phyloP scores from a whole-genome alignment of 139 green algal species.

The Chlamydomonas sphaeroides region DNA sequence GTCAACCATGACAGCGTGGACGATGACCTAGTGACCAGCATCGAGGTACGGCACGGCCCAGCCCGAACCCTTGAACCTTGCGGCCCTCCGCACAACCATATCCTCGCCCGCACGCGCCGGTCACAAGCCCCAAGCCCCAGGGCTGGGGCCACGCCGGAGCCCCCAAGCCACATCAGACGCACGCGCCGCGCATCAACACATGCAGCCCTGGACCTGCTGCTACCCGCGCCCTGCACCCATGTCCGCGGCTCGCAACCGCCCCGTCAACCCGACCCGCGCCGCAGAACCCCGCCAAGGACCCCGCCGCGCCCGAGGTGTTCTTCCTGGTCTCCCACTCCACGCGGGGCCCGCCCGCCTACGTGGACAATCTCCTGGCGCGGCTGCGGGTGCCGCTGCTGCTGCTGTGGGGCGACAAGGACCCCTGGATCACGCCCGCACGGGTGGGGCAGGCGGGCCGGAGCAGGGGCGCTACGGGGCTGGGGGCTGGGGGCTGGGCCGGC shows the following conservation, averaged over 20 bases:
- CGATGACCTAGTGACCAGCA: constrained; percentile 49
- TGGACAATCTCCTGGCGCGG: constrained; percentile 57
- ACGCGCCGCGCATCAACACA: too few relatives aligned
- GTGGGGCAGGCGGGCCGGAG: constrained; percentile 28
- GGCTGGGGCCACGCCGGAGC: too few relatives aligned
- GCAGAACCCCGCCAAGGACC: constrained; percentile 69
- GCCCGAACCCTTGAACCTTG: too few relatives aligned
- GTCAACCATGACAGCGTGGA: background rate
- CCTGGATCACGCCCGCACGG: constrained; percentile 77
- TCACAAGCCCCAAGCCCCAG: too few relatives aligned
- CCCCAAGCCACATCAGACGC: too few relatives aligned
- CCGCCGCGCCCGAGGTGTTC: constrained; percentile 80
- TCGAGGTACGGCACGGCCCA: constrained; percentile 46
- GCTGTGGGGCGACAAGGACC: constrained; percentile 79
- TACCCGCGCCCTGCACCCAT: too few relatives aligned
- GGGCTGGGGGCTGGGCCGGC: too few relatives aligned
- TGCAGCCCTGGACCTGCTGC: too few relatives aligned
- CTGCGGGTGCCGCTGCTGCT: constrained; percentile 72
- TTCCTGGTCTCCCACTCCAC: constrained; percentile 75
- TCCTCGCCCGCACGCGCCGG: too few relatives aligned
- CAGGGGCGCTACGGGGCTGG: too few relatives aligned
- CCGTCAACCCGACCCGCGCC: background rate
- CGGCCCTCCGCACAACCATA: too few relatives aligned
- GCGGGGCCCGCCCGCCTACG: constrained; percentile 32
- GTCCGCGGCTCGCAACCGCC: background rate